Evolutionary conservation across 2,329 filamentous ascomycete species (phyloP), one percentile per base, ranked within the genome.

Genomic region (Xylariaceae sp.): DNA sequence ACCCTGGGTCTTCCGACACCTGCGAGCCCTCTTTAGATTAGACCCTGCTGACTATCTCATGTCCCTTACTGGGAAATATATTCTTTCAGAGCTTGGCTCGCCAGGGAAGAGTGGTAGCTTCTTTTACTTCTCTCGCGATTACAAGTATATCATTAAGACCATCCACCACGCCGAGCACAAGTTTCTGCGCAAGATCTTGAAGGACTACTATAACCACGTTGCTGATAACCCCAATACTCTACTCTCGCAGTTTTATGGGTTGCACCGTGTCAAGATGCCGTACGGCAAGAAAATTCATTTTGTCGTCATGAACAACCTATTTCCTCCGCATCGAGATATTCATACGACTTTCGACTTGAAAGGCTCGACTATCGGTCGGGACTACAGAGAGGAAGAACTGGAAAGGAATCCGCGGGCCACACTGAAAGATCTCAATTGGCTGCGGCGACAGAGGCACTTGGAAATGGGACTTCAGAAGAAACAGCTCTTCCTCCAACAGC

Each of bases 91-190:
- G 71, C 81, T 99, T 53, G 94, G 94, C 34, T 97, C 94, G 4
- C 94, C 94, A 1, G 94, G 94, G 54, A 99, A 99, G 77, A 97
- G 92, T 70, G 94, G 94, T 60, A 97, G 92, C 71, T 99, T 99
- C 76, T 99, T 99, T 75, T 99, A 99, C 78, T 99, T 97, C 74
- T 97, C 94, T 44, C 83, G 94, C 65, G 94, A 99, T 73, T 99
- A 99, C 80, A 97, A 97, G 74, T 99, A 99, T 74, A 99, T 99
- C 73, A 99, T 99, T 82, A 99, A 99, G 75, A 99, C 94, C 18
- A 97, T 99, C 61, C 94, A 99, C 69, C 94, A 97, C 65, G 84
- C 85, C 62, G 94, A 99, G 71, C 89, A 93, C 76, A 92, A 92
- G 65, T 92, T 93, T 59, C 78, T 95, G 45, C 80, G 89, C 47